Conservation (phyloP, 1,139 yeast genomes). For the Meyerozyma elateridarum region DNA sequence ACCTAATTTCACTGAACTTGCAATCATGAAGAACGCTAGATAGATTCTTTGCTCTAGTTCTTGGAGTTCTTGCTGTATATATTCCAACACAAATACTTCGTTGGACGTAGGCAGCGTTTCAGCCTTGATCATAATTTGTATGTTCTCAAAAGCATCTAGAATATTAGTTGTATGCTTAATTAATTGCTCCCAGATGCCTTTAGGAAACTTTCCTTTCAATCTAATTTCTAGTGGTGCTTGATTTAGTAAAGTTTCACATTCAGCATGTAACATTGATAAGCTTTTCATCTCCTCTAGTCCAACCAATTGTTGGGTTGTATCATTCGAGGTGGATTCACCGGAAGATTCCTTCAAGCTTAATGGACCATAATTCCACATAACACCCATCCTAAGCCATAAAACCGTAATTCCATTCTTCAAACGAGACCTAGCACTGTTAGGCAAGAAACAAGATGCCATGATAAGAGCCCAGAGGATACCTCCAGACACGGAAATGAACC, state of each 20-base stretch:
- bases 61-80: slow-evolving; percentile 53
- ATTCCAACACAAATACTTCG: slow-evolving; percentile 53
- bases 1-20: slow-evolving; percentile 71
- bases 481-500: slow-evolving; percentile 65
- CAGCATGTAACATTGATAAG: slow-evolving; percentile 54
- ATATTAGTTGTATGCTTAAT: slow-evolving; percentile 58
- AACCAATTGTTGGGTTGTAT: slow-evolving; percentile 19
- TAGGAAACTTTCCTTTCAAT: slow-evolving; percentile 69
- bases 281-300: slow-evolving; percentile 54
- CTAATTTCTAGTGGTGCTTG: slow-evolving; percentile 78
- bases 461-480: slow-evolving; percentile 78
- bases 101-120: slow-evolving; percentile 51
- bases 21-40: slow-evolving; percentile 69
- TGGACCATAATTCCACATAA: slow-evolving; percentile 72
- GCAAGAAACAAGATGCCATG: slow-evolving; percentile 60
- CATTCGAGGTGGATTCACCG: slow-evolving; percentile 13
- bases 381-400: slow-evolving; percentile 75
- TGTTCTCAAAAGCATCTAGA: slow-evolving; percentile 70
- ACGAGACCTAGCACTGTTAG: slow-evolving; percentile 70
- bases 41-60: slow-evolving; percentile 72
- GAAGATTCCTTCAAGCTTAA: slow-evolving; percentile 29
- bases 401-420: slow-evolving; percentile 61
- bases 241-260: slow-evolving; percentile 53
- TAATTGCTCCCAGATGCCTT: slow-evolving; percentile 44
- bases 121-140: slow-evolving; percentile 61